Base-by-base conservation (phyloP, 176 grass and related monocot species). In the Phoenix dactylifera region DNA sequence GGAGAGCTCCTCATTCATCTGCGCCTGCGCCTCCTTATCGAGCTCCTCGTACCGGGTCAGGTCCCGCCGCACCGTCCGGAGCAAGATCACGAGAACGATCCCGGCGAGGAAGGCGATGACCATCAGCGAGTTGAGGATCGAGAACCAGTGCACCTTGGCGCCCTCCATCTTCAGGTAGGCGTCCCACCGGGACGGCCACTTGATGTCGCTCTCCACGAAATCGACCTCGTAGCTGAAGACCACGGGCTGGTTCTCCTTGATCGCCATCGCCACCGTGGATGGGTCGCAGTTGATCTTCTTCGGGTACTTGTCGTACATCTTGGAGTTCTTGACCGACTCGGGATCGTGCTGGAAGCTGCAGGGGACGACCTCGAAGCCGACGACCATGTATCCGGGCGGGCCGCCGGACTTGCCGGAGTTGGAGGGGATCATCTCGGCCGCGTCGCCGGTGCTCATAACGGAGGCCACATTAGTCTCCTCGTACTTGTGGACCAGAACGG, bases 131-230 rank as follows among this genome's bases (percentile, higher is more conserved):
- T 81, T 84, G 57, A 89, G 80, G 63, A 89, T 89, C 16, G 86
- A 89, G 61, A 89, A 84, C 86, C 86, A 89, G 62, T 81, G 86
- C 54, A 89, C 86, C 66, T 73, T 77, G 9, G 76, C 65, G 3
- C 86, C 86, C 0, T 78, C 86, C 86, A 80, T 80, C 49, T 84
- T 55, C 4, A 89, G 72, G 62, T 89, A 89, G 16, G 73, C 66
- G 74, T 89, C 77, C 86, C 86, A 89, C 7, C 86, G 81, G 18
- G 86, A 89, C 17, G 81, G 86, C 86, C 86, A 89, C 66, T 64
- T 54, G 32, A 81, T 30, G 48, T 28, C 6, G 62, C 86, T 81
- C 70, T 80, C 74, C 5, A 72, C 52, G 57, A 89, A 89, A 2
- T 57, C 12, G 6, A 84, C 74, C 55, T 89, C 81, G 54, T 89